A percentile compares a stretch with the other conserved stretches of the same genome.
These are phyloP conservation scores for Malassezia pachydermatis DNA, from an alignment of 1,284 basidiomycete species.

Conservation along the genomic window DNA sequence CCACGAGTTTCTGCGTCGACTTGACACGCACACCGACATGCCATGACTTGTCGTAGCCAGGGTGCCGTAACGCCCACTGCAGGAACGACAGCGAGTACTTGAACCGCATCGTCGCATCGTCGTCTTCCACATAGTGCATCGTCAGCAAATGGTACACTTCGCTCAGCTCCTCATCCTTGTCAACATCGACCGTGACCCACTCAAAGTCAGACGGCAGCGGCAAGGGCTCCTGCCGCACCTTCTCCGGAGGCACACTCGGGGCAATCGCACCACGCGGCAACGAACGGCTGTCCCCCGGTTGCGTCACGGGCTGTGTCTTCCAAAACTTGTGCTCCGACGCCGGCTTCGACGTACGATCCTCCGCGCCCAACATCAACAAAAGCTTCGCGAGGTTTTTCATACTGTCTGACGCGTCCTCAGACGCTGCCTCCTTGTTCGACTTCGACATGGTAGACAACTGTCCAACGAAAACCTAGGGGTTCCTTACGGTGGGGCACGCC, in stretches of 20 bases:
- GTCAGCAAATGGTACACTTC: conserved; percentile 89
- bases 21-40: conserved; percentile 91
- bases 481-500: too few relatives aligned
- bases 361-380: conserved; percentile 14
- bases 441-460: too few relatives aligned
- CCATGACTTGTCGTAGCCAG: conserved; percentile 87
- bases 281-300: conserved; percentile 53
- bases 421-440: not conserved
- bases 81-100: conserved; percentile 91
- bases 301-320: conserved; percentile 65
- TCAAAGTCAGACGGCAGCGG: conserved; percentile 84
- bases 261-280: conserved; percentile 74
- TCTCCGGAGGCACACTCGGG: conserved; percentile 61
- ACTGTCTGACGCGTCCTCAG: not conserved
- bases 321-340: conserved; percentile 43
- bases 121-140: conserved; percentile 91
- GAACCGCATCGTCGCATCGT: conserved; percentile 89
- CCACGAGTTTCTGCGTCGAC: conserved; percentile 70
- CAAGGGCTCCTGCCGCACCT: conserved; percentile 77
- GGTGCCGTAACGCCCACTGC: conserved; percentile 86
- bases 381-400: conserved; percentile 16
- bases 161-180: conserved; percentile 63
- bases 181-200: conserved; percentile 76
- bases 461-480: too few relatives aligned
- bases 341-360: not conserved